Evolutionary conservation across 164 flowering plant genomes (phyloP), one percentile per base, ranked within the genome.

Genomic region (Annona cherimola): DNA sequence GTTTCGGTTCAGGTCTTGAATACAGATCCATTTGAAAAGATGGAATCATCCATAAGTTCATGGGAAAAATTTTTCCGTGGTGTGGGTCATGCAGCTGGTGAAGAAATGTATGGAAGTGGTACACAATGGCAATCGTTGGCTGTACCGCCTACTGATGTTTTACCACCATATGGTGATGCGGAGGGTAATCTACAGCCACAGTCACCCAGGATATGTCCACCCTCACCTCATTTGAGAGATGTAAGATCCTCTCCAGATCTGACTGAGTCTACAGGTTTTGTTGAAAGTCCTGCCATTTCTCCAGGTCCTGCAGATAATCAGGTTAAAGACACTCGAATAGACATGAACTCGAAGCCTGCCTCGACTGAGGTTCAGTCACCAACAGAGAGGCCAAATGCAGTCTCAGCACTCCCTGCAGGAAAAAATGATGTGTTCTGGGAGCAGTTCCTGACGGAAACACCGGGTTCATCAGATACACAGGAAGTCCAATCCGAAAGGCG

Each of bases 401-500:
- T 71, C 19, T 44, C 76, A 61, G 57, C 80, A 67, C 73, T 63
- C 12, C 73, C 73, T 7, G 63, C 80, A 40, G 86, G 84, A 46
- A 85, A 63, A 5, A 91, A 91, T 77, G 97, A 91, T 77, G 79
- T 78, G 5, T 91, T 91, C 73, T 91, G 97, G 97, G 86, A 85
- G 73, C 93, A 90, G 76, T 90, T 88, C 74, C 72, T 91, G 45
- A 89, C 94, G 0, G 97, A 91, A 75, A 80, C 80, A 39, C 94
- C 93, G 46, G 83, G 84, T 65, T 76, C 85, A 11, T 39, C 80
- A 35, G 83, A 76, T 14, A 55, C 77, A 4, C 87, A 79, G 59
- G 89, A 85, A 73, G 85, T 72, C 54, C 89, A 85, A 74, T 81
- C 85, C n/a, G 86, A 82, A 75, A 79, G 86, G 63, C 76, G 78